Evolutionary conservation across 441 rosid species (phyloP).

Genomic region (Eutrema salsugineum): DNA sequence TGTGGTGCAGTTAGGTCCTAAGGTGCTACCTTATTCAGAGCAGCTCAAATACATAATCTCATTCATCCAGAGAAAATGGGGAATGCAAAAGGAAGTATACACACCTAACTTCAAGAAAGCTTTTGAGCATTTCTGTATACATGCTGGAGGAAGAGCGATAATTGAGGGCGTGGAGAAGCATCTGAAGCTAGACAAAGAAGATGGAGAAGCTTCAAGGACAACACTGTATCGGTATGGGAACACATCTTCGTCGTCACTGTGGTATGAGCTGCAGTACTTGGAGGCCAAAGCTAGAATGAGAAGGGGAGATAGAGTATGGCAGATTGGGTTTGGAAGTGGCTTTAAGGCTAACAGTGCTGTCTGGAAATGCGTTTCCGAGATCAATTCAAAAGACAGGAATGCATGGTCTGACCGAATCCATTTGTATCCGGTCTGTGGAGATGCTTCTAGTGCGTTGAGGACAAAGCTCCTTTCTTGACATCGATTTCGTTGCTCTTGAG

Average conservation of each 20-base stretch:
- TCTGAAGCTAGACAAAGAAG: constrained; percentile 52
- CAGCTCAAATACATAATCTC: constrained; percentile 45
- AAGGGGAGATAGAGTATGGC: constrained; percentile 55
- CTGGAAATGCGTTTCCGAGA: constrained; percentile 50
- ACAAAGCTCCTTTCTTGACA: constrained; percentile 11
- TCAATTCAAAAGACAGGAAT: constrained; percentile 35
- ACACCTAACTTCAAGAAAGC: constrained; percentile 65
- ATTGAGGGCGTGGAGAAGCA: constrained; percentile 52
- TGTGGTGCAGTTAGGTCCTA: constrained; percentile 49
- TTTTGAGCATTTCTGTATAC: constrained; percentile 66
- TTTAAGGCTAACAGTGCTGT: constrained; percentile 66
- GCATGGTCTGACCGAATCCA: constrained; percentile 67
- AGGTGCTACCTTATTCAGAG: constrained; percentile 50
- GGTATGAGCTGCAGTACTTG: constrained; percentile 68
- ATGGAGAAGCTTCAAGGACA: constrained; percentile 64
- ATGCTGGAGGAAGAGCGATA: constrained; percentile 61
- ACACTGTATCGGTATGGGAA: constrained; percentile 58
- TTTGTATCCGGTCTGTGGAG: constrained; percentile 41
- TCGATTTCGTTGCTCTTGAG: constrained; percentile 4
- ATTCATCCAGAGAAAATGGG: constrained; percentile 20
- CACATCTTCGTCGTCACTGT: constrained; percentile 58
- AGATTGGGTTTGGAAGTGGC: constrained; percentile 65
- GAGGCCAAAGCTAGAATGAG: constrained; percentile 59
- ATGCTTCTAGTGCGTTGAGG: constrained; percentile 6
- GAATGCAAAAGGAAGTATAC: constrained; percentile 25